Conservation (phyloP, 495 filamentous ascomycete genomes). For the Eremomyces bilateralis region DNA sequence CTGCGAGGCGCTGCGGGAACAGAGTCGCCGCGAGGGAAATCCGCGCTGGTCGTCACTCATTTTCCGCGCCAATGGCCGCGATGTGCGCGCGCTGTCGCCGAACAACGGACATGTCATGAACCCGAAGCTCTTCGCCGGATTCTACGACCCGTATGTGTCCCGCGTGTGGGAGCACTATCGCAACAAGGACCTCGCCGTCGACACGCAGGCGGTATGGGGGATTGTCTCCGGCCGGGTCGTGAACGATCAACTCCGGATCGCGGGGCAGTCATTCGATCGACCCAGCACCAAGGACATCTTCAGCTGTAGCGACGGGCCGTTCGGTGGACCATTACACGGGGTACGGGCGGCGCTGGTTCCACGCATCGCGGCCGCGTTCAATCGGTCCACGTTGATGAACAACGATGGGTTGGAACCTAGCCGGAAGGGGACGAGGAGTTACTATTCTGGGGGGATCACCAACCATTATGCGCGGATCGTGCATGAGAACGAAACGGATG, state of each 20-base stretch:
- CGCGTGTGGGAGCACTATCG: constrained; percentile 41
- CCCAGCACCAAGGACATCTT: constrained; percentile 46
- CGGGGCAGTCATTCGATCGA: constrained; percentile 28
- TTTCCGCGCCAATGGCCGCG: constrained; percentile 24
- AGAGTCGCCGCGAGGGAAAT: not conserved
- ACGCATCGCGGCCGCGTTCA: constrained; percentile 44
- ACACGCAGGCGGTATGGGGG: constrained; percentile 40
- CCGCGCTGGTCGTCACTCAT: constrained; percentile 37
- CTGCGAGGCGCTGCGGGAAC: constrained; percentile 26
- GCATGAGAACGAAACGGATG: constrained; percentile 38
- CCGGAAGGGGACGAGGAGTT: no score
- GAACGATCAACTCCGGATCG: constrained; percentile 30
- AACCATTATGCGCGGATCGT: constrained; percentile 54
- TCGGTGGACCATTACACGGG: constrained; percentile 28
- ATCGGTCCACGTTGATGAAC: constrained; percentile 37
- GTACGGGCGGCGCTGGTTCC: constrained; percentile 35
- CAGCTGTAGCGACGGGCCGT: constrained; percentile 47
- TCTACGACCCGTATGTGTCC: constrained; percentile 42
- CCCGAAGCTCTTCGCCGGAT: constrained; percentile 32
- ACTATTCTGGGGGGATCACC: constrained; percentile 34
- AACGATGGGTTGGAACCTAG: constrained; percentile 7
- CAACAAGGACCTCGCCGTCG: constrained; percentile 25
- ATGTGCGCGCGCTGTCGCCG: constrained; percentile 41
- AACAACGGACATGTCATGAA: constrained; percentile 38
- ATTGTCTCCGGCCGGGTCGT: constrained; percentile 30